Base-by-base conservation (phyloP, 345 rosid species). In the Rhodamnia rubescens region DNA sequence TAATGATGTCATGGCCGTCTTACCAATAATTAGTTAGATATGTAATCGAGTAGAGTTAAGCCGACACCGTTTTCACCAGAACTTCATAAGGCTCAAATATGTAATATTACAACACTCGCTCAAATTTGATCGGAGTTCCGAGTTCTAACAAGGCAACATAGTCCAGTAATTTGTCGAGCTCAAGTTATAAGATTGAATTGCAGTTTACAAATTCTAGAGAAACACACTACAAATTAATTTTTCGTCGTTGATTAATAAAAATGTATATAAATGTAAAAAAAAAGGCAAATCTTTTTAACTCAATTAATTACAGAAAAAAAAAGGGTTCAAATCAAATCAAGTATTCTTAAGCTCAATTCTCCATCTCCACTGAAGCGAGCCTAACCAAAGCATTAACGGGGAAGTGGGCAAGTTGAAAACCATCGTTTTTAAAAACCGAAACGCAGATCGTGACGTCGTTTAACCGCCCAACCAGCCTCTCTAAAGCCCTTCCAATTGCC, bases 221-320 rank as follows among this genome's bases (percentile, higher is more conserved):
- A 69, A 69, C 2, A 21, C 7, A 0, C 2, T 8, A 5, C 5
- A 69, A 36, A 44, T 69, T 69, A 18, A 8, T 32, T 32, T 64
- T 61, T 69, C 7, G 9, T 18, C 7, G 2, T 40, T 3, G 4
- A 8, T 32, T 22, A 8, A 69, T 44, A 69, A 32, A 8, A 64
- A 49, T 10, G 12, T 0, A 0, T 69, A 18, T 32, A 32, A 15
- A 64, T 4, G 5, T n/a, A n/a, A n/a, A 64, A 32, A 64, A 13
- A 32, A 0, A 1, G 21, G 12, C 22, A 64, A 29, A 8, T 29
- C 22, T 32, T 16, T 64, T 64, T 32, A 69, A 0, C 26, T 69
- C 24, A 18, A 18, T 24, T 8, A 69, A 18, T 12, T 69, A 64
- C 11, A 16, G 2, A n/a, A n/a, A n/a, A n/a, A 32, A 69, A 32